Evolutionary conservation across 2,329 filamentous ascomycete genomes (phyloP), one percentile per base, ranked within the genome.

Genomic region (Microsporum audouinii): DNA sequence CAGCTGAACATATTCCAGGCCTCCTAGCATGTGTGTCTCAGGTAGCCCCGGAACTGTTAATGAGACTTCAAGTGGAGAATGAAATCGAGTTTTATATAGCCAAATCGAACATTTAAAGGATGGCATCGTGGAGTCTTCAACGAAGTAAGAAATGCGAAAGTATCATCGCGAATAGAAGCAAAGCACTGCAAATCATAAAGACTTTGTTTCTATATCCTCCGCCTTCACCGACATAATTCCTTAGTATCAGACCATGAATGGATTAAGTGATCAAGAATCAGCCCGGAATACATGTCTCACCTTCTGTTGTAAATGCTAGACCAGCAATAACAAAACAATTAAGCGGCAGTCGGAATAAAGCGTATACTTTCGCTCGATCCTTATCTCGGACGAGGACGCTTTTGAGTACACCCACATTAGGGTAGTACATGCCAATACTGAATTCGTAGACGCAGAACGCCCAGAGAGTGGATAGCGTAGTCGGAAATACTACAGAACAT

Each of bases 361-460:
- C 79, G 68, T 85, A 85, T 14, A 84, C 75, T 49, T 77, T 78
- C 2, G 78, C 80, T 49, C 83, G 74, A 29, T 77, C 73, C 1
- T 76, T 76, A 67, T 85, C 82, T 1, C 81, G 77, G n/a, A 84
- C 76, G 3, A 82, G 70, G 41, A 74, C 71, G 5, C 79, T 79
- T 69, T 84, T 84, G 60, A 84, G 67, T 57, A 78, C 79, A 0
- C 77, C 79, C 68, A 84, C 81, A 61, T 76, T 78, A 0, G 82
- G 83, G 66, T 77, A 84, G 66, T 85, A 85, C 39, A 80, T 72
- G 3, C 82, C 83, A 27, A 84, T 78, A 67, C 80, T 82, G 8
- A 75, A 72, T 67, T 85, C 82, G 59, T 85, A 79, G 0, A 83
- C 63, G 66, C 80, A 83, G 66, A 85, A 83, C 5, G 76, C 75